Evolutionary conservation across 176 grass and related monocot genomes (phyloP), one percentile per base, ranked within the genome.

Genomic region (Carex scoparia): DNA sequence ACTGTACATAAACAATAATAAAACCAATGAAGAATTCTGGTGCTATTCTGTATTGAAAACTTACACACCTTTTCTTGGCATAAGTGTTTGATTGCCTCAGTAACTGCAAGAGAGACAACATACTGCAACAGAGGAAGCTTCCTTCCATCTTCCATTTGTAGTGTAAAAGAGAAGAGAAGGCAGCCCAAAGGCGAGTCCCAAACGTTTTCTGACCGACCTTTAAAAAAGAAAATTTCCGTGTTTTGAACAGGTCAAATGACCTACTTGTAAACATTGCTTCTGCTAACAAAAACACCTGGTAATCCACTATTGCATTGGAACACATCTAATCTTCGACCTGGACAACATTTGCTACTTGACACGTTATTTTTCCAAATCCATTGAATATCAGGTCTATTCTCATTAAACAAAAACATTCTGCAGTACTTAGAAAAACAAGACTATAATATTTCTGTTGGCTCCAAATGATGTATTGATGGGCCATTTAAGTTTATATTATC

Each of bases 121-220:
- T 98, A 98, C 60, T 98, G 96, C 88, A 98, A 61, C 28, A 95
- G 91, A 53, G 96, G 96, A 69, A 98, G 82, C 70, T 94, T 98
- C 38, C 48, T 88, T 10, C 65, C 93, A 87, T 95, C 91, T 40
- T 86, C 81, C 88, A 94, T 98, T 82, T 95, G 91, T 69, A 91
- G 88, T 53, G 93, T 92, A 86, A 98, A 98, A 48, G 96, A 98
- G 89, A 98, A 98, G 70, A 98, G 86, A 46, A 98, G 88, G 68
- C 96, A 98, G 9, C 96, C 96, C 46, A 85, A 65, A 61, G 96
- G 96, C 1, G 96, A 98, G 42, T 98, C 96, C 96, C 93, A 98
- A 27, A 94, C 85, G 81, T 98, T 98, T 75, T 94, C 92, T 0
- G 89, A 91, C 19, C 93, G 88, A 10, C 93, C 96, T 98, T 72